Base-by-base conservation (phyloP, 768 basidiomycete species). In the Suillus bovinus region DNA sequence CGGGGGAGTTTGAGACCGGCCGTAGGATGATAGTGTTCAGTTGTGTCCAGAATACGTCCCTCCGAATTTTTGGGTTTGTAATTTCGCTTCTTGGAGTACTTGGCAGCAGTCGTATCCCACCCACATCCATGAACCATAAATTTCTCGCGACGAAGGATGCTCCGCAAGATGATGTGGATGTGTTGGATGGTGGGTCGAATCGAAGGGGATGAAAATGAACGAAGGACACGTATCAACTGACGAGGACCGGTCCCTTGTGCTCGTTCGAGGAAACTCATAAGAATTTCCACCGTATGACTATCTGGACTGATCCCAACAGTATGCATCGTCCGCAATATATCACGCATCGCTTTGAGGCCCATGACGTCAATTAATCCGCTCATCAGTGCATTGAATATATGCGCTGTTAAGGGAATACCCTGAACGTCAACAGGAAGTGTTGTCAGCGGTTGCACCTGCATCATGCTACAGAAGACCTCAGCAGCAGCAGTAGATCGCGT, bases 341-440 rank as follows among this genome's bases (percentile, higher is more conserved):
- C 64, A 22, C 73, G 77, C 59, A 84, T 79, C 39, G 77, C 80
- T 41, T 74, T 63, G 52, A 91, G 72, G 44, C 88, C 88, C 62
- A 78, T 78, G 44, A 75, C 73, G 27, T 69, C 71, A 60, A 90
- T 70, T 24, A 84, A 63, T 42, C 84, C 84, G 56, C 76, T 75
- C 14, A 91, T 74, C 22, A 89, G 73, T 22, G 85, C 79, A 69
- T 93, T 91, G 76, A 90, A 84, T 31, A 90, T 73, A 58, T 80
- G 76, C 41, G 76, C 72, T 8, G 79, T 79, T 38, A 81, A 80
- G 16, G 31, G 66, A 11, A 71, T 63, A 49, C 65, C 72, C 38
- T 65, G 64, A 31, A 83, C 68, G 39, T 71, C 46, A 59, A 75
- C 58, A 31, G 72, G 72, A 20, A 67, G 65, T 29, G 46, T 54